phyloP scores from a whole-genome alignment of 495 filamentous ascomycete genomes.

The Hypoxylon intermedium region DNA sequence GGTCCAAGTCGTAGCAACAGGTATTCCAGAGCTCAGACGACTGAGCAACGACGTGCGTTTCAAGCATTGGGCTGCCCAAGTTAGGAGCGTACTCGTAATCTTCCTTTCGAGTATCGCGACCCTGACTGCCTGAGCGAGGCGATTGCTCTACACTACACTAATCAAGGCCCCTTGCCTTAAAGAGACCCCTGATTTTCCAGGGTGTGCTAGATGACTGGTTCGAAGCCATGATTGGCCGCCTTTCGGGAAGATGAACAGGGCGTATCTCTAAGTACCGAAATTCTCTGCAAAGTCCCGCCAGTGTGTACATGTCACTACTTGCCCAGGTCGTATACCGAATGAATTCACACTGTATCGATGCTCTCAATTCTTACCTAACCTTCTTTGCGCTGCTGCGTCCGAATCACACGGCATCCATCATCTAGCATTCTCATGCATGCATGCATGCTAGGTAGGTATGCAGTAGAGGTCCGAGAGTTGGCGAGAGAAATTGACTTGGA shows the following conservation, averaged over 20 bases:
- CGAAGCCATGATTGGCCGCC: conserved; percentile 32
- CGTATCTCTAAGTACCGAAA: conserved; percentile 36
- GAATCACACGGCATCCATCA: conserved; percentile 10
- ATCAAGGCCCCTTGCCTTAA: conserved; percentile 33
- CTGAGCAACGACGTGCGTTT: not conserved
- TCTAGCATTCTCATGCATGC: not conserved
- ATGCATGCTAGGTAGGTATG: too few relatives aligned
- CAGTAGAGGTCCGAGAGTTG: too few relatives aligned
- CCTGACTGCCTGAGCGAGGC: conserved; percentile 6
- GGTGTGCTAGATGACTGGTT: conserved; percentile 16
- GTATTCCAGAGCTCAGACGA: not conserved
- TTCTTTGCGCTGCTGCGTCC: not conserved
- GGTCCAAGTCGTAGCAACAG: not conserved
- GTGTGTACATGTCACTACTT: conserved; percentile 10
- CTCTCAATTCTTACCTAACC: conserved; percentile 4
- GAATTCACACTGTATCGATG: conserved; percentile 25
- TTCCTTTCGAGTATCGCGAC: conserved; percentile 19
- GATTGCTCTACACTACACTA: conserved; percentile 17
- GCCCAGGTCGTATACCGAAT: not conserved
- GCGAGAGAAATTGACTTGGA: too few relatives aligned
- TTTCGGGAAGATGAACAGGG: conserved; percentile 27
- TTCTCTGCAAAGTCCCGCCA: conserved; percentile 17
- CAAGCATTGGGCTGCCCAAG: not conserved
- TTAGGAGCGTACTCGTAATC: conserved; percentile 3
- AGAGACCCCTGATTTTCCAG: conserved; percentile 33